phyloP scores from a whole-genome alignment of 257 asterid species.

The Solanum ahanhuiri region DNA sequence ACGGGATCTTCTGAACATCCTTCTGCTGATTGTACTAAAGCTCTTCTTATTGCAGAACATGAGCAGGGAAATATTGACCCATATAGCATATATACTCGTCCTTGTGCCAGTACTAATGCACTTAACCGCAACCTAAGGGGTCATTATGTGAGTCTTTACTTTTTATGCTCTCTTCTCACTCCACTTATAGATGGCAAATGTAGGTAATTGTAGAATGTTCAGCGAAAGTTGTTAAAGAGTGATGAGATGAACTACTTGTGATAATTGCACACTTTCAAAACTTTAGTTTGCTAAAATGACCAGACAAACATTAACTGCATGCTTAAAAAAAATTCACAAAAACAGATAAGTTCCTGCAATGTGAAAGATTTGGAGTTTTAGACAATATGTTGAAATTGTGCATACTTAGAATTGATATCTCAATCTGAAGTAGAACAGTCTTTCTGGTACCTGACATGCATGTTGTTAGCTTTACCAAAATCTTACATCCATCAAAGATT shows the following conservation, averaged over 20 bases:
- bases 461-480: neutral
- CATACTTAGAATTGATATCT: neutral
- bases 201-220: neutral
- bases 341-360: neutral
- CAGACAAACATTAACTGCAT: neutral
- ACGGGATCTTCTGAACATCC: conserved; percentile 82
- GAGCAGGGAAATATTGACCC: conserved; percentile 89
- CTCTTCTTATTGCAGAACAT: conserved; percentile 41
- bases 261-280: neutral
- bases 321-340: neutral
- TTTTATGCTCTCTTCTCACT: neutral
- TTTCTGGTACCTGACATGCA: neutral
- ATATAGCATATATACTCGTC: conserved; percentile 75
- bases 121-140: conserved; percentile 56
- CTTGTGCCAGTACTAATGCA: conserved; percentile 54
- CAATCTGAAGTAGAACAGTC: neutral
- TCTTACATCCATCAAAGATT: neutral
- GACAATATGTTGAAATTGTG: neutral
- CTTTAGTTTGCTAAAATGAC: neutral
- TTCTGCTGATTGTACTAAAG: conserved; percentile 44
- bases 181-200: neutral
- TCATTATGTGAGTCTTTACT: conserved; percentile 57
- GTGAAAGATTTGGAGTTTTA: neutral
- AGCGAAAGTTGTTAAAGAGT: neutral
- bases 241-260: neutral